Percentiles rank a stretch among this genome's conserved stretches.
Evolutionary conservation across 768 basidiomycete species (phyloP).

Genomic region (Leucocoprinus sp.): DNA sequence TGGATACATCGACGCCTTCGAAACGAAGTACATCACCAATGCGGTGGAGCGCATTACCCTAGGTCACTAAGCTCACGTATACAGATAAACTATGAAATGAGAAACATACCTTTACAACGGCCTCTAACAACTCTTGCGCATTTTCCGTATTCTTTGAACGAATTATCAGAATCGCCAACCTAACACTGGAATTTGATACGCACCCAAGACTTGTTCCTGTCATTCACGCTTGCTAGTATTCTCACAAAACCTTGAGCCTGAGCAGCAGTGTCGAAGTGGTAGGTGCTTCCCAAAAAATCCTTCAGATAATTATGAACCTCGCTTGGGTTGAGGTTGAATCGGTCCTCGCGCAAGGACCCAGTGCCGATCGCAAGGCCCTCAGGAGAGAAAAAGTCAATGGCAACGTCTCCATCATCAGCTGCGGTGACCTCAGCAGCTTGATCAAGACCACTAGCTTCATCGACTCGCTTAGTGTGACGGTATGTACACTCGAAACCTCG

Average conservation of each 20-base stretch:
- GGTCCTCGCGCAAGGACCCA: background rate
- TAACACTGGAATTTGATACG: background rate
- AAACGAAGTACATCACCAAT: slow-evolving; percentile 43
- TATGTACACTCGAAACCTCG: slow-evolving; percentile 38
- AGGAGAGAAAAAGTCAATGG: slow-evolving; percentile 34
- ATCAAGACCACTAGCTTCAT: slow-evolving; percentile 5
- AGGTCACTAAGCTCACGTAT: slow-evolving; percentile 25
- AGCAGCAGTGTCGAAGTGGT: slow-evolving; percentile 30
- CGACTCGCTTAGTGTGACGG: slow-evolving; percentile 22
- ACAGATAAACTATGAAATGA: slow-evolving; percentile 29
- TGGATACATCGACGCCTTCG: slow-evolving; percentile 29
- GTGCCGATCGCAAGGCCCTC: slow-evolving; percentile 13
- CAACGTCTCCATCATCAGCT: slow-evolving; percentile 29
- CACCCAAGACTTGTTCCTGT: slow-evolving; percentile 36
- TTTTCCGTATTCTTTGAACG: slow-evolving; percentile 29
- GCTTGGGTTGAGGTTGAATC: slow-evolving; percentile 28
- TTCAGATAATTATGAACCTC: slow-evolving; percentile 39
- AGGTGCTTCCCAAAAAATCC: slow-evolving; percentile 34
- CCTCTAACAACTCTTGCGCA: slow-evolving; percentile 39
- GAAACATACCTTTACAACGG: slow-evolving; percentile 5
- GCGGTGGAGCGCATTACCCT: slow-evolving; percentile 45
- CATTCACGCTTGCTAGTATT: slow-evolving; percentile 29
- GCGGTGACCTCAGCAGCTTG: slow-evolving; percentile 13
- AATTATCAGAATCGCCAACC: background rate
- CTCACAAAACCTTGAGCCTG: slow-evolving; percentile 40